Base-by-base conservation (phyloP, 2,329 filamentous ascomycete genomes). In the Talaromyces piceae region DNA sequence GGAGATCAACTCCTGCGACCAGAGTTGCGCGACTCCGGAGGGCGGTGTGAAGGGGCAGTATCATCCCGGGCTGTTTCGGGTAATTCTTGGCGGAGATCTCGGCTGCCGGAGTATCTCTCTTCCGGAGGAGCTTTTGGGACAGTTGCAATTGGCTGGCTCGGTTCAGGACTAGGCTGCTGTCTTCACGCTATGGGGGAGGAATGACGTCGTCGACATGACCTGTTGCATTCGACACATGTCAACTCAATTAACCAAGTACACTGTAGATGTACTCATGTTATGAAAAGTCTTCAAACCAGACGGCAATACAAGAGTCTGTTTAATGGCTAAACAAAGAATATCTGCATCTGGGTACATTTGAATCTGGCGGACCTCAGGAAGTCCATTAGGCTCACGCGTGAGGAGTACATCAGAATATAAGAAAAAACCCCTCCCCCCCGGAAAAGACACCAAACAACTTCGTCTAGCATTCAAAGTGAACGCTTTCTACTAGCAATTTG, bases 11-110 rank as follows among this genome's bases (percentile, higher is more conserved):
- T 25, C n/a, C 43, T 46, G 39, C 39, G 39, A 43, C 39, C 39
- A 43, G 20, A 25, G 20, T 46, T 47, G 51, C 51, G 51, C 47
- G 51, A 53, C 51, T 25, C 47, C 33, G 47, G 47, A 27, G 48
- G 43, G 51, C 51, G 51, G 51, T 53, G 28, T 12, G 27, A 3
- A 16, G 8, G 16, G 51, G 51, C 51, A 53, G 37, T 50, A 53
- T 41, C 9, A 25, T 7, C 11, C 20, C 18, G 5, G 16, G 9
- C 50, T 41, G 23, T 12, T 47, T 47, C 18, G 30, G 26, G 45
- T 8, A 46, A 46, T 26, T 6, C 20, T n/a, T 33, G n/a, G 45
- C 26, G 13, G 43, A 27, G 39, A 43, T 39, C 45, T 20, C 23
- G 20, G 20, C n/a, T 2, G 6, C 26, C 39, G 51, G 43, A 11